Percentiles rank a stretch among this genome's conserved stretches.
phyloP scores from a whole-genome alignment of 2,329 filamentous ascomycete genomes.

The Gnomoniopsis smithogilvyi region DNA sequence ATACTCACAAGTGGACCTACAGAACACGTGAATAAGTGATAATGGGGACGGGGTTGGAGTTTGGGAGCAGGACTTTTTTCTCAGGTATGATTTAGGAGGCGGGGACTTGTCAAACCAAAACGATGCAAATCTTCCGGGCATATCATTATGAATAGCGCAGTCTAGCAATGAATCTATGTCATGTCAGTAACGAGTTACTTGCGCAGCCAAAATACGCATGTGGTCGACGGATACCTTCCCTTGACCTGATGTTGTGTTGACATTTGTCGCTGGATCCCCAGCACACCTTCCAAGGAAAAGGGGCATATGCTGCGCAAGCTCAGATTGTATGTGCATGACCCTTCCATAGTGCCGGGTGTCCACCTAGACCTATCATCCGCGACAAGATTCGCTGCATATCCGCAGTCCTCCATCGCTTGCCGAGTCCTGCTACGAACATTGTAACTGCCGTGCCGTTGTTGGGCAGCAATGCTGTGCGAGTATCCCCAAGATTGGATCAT shows the following conservation, averaged over 20 bases:
- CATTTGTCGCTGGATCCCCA: too few relatives aligned
- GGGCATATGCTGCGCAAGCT: background rate
- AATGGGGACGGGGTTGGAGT: background rate
- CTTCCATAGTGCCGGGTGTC: background rate
- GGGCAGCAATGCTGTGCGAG: slow-evolving; percentile 4
- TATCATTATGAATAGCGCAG: too few relatives aligned
- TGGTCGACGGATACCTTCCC: too few relatives aligned
- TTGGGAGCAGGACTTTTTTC: background rate
- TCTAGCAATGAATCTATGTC: too few relatives aligned
- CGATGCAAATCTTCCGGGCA: too few relatives aligned
- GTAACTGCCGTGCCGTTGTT: background rate
- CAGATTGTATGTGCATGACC: background rate
- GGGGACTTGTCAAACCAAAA: too few relatives aligned
- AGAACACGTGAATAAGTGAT: background rate
- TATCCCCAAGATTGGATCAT: background rate
- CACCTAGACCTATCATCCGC: background rate
- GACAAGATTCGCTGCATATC: background rate
- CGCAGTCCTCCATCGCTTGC: background rate
- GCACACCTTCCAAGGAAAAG: background rate
- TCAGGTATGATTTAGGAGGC: background rate
- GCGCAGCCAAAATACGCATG: too few relatives aligned
- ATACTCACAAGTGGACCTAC: background rate
- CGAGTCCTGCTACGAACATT: background rate
- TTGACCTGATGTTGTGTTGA: too few relatives aligned
- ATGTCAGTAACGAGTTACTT: too few relatives aligned